phyloP scores from a whole-genome alignment of 1,139 yeast species.

The Yamadazyma siamensis region DNA sequence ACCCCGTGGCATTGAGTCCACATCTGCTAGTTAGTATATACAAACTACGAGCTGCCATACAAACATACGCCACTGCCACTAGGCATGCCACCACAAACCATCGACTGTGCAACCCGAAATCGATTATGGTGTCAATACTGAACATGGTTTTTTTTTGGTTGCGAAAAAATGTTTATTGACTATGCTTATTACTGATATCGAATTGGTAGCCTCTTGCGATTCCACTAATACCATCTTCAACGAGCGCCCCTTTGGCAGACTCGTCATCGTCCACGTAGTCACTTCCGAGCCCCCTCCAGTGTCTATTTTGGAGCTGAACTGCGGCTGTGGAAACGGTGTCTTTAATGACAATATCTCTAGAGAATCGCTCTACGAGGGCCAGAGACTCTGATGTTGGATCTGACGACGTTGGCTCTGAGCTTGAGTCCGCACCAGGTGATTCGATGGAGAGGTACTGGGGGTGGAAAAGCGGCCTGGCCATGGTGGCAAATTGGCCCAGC shows the following conservation, averaged over 20 bases:
- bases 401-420: slow-evolving; percentile 13
- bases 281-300: slow-evolving; percentile 91
- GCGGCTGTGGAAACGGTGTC: slow-evolving; percentile 92
- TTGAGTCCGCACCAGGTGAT: slow-evolving; percentile 19
- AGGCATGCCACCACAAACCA: no score
- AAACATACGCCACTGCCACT: no score
- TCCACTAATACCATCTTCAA: slow-evolving; percentile 82
- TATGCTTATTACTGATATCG: slow-evolving; percentile 16
- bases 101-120: no score
- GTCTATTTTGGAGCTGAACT: slow-evolving; percentile 61
- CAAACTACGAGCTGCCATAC: no score
- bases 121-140: slow-evolving; percentile 1
- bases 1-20: no score
- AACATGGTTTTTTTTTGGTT: slow-evolving; percentile 1
- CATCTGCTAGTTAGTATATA: no score
- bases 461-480: slow-evolving; percentile 72
- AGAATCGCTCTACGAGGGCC: slow-evolving; percentile 55
- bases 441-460: slow-evolving; percentile 63
- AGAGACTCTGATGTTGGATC: slow-evolving; percentile 4
- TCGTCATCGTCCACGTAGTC: slow-evolving; percentile 52
- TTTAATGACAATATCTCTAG: slow-evolving; percentile 60
- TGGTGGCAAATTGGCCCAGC: slow-evolving; percentile 68
- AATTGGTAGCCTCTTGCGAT: slow-evolving; percentile 79
- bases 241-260: slow-evolving; percentile 59
- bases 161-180: neutral